Evolutionary conservation across 176 grass and related monocot species (phyloP), one percentile per base, ranked within the genome.

Genomic region (Metroxylon sagu): DNA sequence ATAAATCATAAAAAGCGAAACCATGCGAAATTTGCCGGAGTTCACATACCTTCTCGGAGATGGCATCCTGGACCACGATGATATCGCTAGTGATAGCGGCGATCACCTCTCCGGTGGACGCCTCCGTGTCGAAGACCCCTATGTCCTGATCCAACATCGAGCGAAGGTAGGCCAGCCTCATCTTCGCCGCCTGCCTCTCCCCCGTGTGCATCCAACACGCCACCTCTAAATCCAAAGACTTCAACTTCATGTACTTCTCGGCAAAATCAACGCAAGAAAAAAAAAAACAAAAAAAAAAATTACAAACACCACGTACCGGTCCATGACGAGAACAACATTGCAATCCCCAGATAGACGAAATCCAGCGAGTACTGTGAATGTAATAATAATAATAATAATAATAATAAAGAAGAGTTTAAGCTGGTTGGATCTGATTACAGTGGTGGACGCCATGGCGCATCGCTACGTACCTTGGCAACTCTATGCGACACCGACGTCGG

Each of bases 281-380:
- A 3, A 43, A 28, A 4, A 28, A 4, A 28, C 0, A 28, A 4
- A 28, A 28, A 28, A 28, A 29, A 29, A 29, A 29, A 29, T 8
- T 35, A 35, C 6, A 35, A 35, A 35, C 6, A 35, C 8, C 31
- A 35, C 68, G 58, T 71, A 91, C 93, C 87, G 29, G 84, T 90
- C 93, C 93, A 97, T 19, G 93, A 97, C 3, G 93, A 97, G 87
- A 92, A 97, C 62, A 97, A 76, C 16, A 97, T 92, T 49, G 76
- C 93, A 7, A 92, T 57, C 64, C 83, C 87, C 68, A 97, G 60
- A 52, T 97, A 97, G 16, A 97, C 81, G 66, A 97, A 97, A 77
- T 97, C 93, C 78, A 97, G 68, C 14, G 93, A 97, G 66, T 97
- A 97, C 87, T 95, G 82, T 56, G 54, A 6, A 52, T 57, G 59